Evolutionary conservation across 225 moss, liverwort and hornwort species (phyloP).

Genomic region (Pseudoscleropodium purum): DNA sequence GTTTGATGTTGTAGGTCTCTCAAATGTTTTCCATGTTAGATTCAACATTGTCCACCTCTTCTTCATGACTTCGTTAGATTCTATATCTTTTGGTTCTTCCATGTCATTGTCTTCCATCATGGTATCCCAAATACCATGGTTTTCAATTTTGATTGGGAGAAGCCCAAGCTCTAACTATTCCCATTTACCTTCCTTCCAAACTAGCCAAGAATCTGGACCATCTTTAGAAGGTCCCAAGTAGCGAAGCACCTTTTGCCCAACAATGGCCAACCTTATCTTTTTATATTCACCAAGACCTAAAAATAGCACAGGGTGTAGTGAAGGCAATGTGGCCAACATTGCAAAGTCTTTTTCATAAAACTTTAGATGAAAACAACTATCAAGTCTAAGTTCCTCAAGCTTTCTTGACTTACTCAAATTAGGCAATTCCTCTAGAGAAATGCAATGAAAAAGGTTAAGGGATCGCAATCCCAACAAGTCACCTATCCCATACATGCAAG

Average conservation of each 20-base stretch:
- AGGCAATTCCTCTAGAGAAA: neutral
- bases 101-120: rapidly evolving
- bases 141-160: neutral
- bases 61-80: too few species aligned
- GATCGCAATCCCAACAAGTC: too few species aligned
- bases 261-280: neutral
- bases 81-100: neutral
- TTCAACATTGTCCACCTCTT: too few species aligned
- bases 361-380: rapidly evolving
- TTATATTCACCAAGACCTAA: rapidly evolving
- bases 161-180: neutral
- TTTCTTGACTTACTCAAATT: neutral
- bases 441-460: rapidly evolving
- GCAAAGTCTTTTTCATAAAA: neutral
- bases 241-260: neutral
- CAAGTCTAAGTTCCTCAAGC: neutral
- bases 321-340: neutral
- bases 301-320: neutral
- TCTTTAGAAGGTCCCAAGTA: rapidly evolving
- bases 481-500: too few species aligned
- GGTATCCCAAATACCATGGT: neutral
- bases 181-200: neutral
- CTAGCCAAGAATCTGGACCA: neutral
- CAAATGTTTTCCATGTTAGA: neutral
- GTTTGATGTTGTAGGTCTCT: neutral